Base-by-base conservation (phyloP, 257 asterid species). In the Nicotiana undulata region DNA sequence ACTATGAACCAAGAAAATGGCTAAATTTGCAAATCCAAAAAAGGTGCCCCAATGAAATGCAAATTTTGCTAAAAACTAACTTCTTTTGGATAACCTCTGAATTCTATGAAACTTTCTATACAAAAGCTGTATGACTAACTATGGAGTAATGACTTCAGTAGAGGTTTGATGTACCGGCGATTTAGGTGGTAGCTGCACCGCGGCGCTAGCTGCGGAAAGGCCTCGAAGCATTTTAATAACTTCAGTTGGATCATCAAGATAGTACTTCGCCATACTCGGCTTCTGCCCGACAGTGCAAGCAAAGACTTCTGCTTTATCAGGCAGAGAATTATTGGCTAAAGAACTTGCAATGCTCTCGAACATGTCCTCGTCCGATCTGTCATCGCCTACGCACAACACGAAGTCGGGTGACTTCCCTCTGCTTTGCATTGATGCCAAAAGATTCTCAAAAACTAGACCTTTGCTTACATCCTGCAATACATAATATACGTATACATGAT, bases 261-360 rank as follows among this genome's bases (percentile, higher is more conserved):
- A 94, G 67, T 94, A 94, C 61, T 89, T 91, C 0, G 98, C 98
- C 94, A 88, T 90, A 79, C 98, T 94, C 15, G 98, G 98, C 78
- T 94, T 94, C 82, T 91, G 97, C 12, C 98, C 98, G 0, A 93
- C 98, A 0, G 98, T 91, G 86, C 97, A 94, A 1, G 98, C 98
- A 7, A 93, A 94, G 3, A 94, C 92, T 81, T 89, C 91, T 0
- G 94, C 89, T 0, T 76, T 82, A 1, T 85, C 90, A 0, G 92
- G 88, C 68, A 92, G 72, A 3, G 90, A 79, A 10, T 34, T 88
- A 72, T 88, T 85, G 1, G 88, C 85, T 0, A 85, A 86, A 0
- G 90, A 86, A 67, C 84, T 89, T 22, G 92, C 90, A 18, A 94
- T 87, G 60, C 93, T 90, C 88, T 90, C 98, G 9, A 94, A 93